These are phyloP conservation scores for Coniferiporia weirii DNA, from an alignment of 1,284 basidiomycete species.

Conservation along the genomic window DNA sequence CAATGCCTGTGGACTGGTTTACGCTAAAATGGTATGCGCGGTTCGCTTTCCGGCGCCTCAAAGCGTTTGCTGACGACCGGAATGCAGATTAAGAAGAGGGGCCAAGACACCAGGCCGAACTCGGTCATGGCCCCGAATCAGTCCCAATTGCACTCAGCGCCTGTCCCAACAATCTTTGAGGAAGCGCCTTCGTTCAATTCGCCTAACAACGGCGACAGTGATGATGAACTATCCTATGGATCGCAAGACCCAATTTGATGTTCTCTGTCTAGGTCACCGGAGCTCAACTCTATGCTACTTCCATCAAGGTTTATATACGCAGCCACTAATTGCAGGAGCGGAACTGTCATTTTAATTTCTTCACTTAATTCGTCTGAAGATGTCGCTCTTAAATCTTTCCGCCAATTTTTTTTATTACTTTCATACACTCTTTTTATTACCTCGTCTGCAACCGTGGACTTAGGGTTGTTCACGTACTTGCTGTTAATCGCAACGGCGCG, in stretches of 20 bases:
- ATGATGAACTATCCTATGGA: conserved; percentile 32
- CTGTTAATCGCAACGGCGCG: neutral
- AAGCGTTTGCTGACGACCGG: conserved; percentile 15
- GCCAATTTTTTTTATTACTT: neutral
- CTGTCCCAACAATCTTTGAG: conserved; percentile 20
- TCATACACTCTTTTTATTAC: neutral
- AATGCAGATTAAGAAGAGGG: conserved; percentile 32
- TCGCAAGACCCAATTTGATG: conserved; percentile 34
- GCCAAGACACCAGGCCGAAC: conserved; percentile 26
- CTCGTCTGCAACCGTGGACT: neutral
- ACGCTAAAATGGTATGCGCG: conserved; percentile 62
- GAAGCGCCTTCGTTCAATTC: conserved; percentile 24
- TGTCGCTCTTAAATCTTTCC: neutral
- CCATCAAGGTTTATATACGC: conserved; percentile 1
- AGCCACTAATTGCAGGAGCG: neutral
- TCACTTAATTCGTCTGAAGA: neutral
- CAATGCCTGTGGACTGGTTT: conserved; percentile 76
- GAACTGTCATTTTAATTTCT: neutral
- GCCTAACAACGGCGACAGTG: conserved; percentile 28
- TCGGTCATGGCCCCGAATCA: conserved; percentile 3
- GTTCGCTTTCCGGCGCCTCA: neutral
- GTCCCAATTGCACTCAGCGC: neutral
- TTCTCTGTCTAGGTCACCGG: conserved; percentile 20
- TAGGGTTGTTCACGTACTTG: neutral
- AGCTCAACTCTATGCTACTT: conserved; percentile 5